phyloP scores from a whole-genome alignment of 495 filamentous ascomycete species.

The Penicillium mononematosum region DNA sequence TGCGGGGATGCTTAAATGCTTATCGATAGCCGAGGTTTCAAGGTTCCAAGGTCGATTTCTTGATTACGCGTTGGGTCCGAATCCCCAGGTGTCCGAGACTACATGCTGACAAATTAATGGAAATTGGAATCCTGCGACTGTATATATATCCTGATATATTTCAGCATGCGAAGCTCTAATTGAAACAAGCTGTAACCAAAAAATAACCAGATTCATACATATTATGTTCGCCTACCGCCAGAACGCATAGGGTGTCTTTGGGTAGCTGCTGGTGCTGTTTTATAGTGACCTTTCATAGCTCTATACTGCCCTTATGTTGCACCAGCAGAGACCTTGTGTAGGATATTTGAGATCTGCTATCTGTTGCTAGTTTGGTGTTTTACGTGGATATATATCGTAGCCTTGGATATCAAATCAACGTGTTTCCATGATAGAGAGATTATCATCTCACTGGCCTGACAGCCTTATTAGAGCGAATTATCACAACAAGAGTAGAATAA shows the following conservation, averaged over 20 bases:
- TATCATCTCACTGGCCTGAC: no score
- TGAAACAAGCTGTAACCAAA: background rate
- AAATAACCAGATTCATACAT: background rate
- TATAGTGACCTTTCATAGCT: background rate
- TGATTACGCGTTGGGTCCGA: background rate
- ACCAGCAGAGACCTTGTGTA: background rate
- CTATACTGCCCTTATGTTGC: no score
- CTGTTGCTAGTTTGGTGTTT: background rate
- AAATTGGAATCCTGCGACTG: background rate
- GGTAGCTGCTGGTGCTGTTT: background rate
- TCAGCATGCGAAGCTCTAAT: background rate
- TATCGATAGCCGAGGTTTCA: conserved; percentile 31
- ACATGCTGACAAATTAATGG: background rate
- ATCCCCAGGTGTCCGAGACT: background rate
- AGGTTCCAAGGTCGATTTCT: background rate
- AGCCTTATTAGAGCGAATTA: background rate
- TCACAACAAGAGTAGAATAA: background rate
- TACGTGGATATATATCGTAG: background rate
- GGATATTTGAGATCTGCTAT: background rate
- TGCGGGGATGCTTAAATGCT: conserved; percentile 24
- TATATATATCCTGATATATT: background rate
- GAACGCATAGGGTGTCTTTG: background rate
- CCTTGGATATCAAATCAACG: background rate
- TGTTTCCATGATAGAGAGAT: no score
- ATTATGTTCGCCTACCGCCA: background rate